Evolutionary conservation across 306 rosid species (phyloP).

Genomic region (Sindora glabra): DNA sequence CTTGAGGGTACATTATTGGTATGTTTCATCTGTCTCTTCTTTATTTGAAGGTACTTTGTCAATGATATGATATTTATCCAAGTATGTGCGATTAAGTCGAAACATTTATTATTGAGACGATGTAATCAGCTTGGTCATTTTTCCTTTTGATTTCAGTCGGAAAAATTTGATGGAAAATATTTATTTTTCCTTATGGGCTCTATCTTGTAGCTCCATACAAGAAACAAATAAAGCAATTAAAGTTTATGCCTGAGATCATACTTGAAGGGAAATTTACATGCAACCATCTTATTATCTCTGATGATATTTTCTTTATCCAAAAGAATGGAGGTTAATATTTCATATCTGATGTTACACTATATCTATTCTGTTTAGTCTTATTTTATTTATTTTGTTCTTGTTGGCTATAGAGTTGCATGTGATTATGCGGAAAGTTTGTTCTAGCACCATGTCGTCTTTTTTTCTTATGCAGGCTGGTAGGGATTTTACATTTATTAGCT

Average conservation of each 20-base stretch:
- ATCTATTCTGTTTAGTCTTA: too few relatives aligned
- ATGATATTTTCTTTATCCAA: background rate
- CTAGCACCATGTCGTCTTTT: background rate
- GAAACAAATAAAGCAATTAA: background rate
- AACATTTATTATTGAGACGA: background rate
- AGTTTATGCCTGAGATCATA: too few relatives aligned
- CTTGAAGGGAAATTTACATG: too few relatives aligned
- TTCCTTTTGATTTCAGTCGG: background rate
- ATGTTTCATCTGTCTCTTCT: background rate
- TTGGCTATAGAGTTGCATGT: background rate
- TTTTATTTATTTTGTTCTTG: background rate
- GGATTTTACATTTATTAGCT: slow-evolving; percentile 47
- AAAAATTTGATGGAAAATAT: background rate
- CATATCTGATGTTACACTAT: too few relatives aligned
- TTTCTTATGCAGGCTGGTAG: slow-evolving; percentile 45
- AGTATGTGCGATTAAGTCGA: background rate
- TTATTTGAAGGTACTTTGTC: too few relatives aligned
- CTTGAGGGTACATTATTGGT: slow-evolving; percentile 62
- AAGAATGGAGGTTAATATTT: background rate
- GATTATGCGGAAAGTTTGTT: background rate
- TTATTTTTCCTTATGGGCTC: background rate
- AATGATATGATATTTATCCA: too few relatives aligned
- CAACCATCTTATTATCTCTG: too few relatives aligned
- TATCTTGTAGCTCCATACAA: background rate
- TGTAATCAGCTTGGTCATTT: background rate